Evolutionary conservation across 2,329 filamentous ascomycete genomes (phyloP), one percentile per base, ranked within the genome.

Genomic region (Nemania sp.): DNA sequence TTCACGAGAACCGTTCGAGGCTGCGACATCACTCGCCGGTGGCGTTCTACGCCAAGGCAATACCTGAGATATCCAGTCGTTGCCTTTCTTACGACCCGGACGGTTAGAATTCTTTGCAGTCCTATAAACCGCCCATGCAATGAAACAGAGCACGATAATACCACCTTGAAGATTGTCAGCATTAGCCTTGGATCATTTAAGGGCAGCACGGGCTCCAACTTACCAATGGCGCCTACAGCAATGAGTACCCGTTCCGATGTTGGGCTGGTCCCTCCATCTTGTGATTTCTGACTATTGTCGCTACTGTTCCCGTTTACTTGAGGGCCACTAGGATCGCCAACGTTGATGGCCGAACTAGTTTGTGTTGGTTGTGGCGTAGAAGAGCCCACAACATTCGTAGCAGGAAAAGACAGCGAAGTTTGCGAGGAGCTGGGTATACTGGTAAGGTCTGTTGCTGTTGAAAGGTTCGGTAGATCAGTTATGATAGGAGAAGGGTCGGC

Each of bases 111-210:
- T 73, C 51, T 69, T 69, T 39, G 70, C 44, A 9, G 67, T 66
- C n/a, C 73, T 70, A 68, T 73, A 78, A 5, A 75, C 63, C 20
- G 79, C 66, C 76, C 76, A 80, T 6, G 62, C 61, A 20, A 79
- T 52, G 54, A 78, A 75, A 47, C 72, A 75, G 7, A 77, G 54
- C 23, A 77, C 62, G 17, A 80, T 73, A 44, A 78, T 76, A 5
- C 70, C 72, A 23, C 74, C 78, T 78, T 46, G 40, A 14, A 28
- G 8, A 41, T 20, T 28, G 37, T 42, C 9, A 52, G 46, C 44
- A 44, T 60, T 48, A 47, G 31, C 19, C 2, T 3, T 20, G 8
- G 19, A 12, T 15, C 36, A 5, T 19, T 12, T 20, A 12, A 15
- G 6, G 6, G 9, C 9, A 28, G 8, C 33, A 1, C 19, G 6